phyloP scores from a whole-genome alignment of 768 basidiomycete species.

The Mycena galericulata region DNA sequence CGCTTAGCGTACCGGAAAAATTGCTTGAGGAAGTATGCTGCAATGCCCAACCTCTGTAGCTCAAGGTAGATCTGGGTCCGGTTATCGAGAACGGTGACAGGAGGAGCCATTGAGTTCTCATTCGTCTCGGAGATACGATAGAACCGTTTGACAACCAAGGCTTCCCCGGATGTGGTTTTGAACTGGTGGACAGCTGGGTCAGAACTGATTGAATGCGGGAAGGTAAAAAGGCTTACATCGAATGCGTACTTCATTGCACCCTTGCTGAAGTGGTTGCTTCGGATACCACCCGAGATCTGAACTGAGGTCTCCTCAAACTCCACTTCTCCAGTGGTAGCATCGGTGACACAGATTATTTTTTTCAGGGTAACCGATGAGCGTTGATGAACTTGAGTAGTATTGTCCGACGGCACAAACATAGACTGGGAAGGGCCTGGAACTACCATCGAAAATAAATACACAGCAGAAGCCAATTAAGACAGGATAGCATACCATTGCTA shows the following conservation, averaged over 20 bases:
- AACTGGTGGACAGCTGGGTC: not conserved
- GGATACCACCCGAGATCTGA: not conserved
- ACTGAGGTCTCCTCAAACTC: not conserved
- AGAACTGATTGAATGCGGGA: not conserved
- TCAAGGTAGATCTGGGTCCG: not conserved
- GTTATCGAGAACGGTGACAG: not conserved
- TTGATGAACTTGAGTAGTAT: not conserved
- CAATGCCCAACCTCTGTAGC: not conserved
- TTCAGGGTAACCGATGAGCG: not conserved
- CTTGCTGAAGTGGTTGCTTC: not conserved
- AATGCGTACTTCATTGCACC: slow-evolving; percentile 7
- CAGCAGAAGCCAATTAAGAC: not conserved
- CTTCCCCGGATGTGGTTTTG: slow-evolving; percentile 3
- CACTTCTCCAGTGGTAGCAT: not conserved
- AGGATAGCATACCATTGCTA: not conserved
- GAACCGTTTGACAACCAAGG: slow-evolving; percentile 2
- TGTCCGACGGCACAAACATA: not conserved
- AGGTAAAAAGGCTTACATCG: not conserved
- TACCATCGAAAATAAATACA: not conserved
- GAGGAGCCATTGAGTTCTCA: not conserved
- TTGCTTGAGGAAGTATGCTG: not conserved
- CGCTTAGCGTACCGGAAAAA: not conserved
- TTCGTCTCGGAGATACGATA: not conserved
- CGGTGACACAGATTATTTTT: not conserved
- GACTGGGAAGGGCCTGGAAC: not conserved